Base-by-base conservation (phyloP, 129 eudicot genomes). In the Tagetes erecta region DNA sequence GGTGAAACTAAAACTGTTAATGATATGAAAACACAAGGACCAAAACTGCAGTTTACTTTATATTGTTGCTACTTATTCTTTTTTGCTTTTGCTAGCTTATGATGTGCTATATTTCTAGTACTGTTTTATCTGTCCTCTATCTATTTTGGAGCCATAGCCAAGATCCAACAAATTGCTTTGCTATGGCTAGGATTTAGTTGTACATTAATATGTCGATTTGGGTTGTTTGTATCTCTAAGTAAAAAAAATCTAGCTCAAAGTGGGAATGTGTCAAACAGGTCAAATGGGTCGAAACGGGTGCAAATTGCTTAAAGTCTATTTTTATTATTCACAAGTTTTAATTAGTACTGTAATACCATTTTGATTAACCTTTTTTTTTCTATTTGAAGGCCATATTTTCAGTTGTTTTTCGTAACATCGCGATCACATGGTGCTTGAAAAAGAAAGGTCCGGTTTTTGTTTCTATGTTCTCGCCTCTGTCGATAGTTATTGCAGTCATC, bases 361-460 rank as follows among this genome's bases (percentile, higher is more conserved):
- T 36, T 45, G 71, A 8, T 47, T 9, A 13, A 9, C 50, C 4
- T 39, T 39, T 39, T 58, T 58, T 14, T 30, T 55, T 58, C 3
- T 68, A 8, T 47, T 37, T 37, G 65, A 30, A 78, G 81, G 76
- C 81, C 0, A 12, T 70, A 6, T 78, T 14, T 78, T 69, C 33
- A 4, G 33, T 3, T 37, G n/a, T 13, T 20, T 13, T 70, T 12
- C 70, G 70, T 27, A 60, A 2, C 30, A 38, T 8, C 8, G 45
- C 65, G 31, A 1, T 49, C 42, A 78, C 70, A 47, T 78, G 81
- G 81, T 78, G 76, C 55, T 50, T 78, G 70, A 31, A 71, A 56
- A 78, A 78, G 71, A 78, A 78, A 70, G 81, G 81, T 36, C 76
- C 76, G 0, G 37, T 78, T 70, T 78, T 59, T 62, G 76, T 70